Evolutionary conservation across 352 stramenopile species (phyloP), one percentile per base, ranked within the genome.

Genomic region (Globisporangium nagaii): DNA sequence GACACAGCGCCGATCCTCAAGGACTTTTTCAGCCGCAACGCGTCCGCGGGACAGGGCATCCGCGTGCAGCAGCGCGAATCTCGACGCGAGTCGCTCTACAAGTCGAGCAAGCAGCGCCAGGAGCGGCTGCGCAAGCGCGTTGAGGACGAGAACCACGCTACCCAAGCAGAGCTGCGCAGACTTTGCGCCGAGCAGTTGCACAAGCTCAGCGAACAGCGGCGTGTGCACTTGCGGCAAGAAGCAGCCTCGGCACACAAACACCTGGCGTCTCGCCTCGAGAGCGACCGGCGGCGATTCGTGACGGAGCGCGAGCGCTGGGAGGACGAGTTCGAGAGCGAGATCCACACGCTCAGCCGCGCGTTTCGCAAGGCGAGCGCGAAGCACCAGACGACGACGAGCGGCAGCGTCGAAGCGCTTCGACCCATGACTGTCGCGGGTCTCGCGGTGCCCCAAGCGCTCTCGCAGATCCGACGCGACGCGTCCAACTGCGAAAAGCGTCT

Each of bases 361-460:
- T 85, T 77, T 31, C 66, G 63, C 3, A 81, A 75, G 45, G 56
- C 69, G n/a, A 66, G 43, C 9, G 49, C 56, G 1, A 58, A 58
- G n/a, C 55, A 40, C 10, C 24, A 12, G 13, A 12, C 2, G 25
- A 34, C 12, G 15, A 28, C 15, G 7, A 17, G 13, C 12, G 22
- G 1, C 19, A 45, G 12, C 19, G n/a, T 17, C 5, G 27, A n/a
- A 20, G 17, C 15, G 9, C 35, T 36, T 8, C 68, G 75, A 0
- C 77, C 77, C 11, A 73, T 73, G 66, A 88, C 77, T 11, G 68
- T 84, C 15, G 75, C 73, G 17, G 78, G 75, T 13, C 63, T 86
- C 15, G 71, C 60, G 6, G 63, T 84, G 0, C 73, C 78, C 0
- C 71, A 82, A 47, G 71, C 78, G 10, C 48, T 79, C 11, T 68